Evolutionary conservation across 2,329 filamentous ascomycete species (phyloP).

Genomic region (Acrodontium crateriforme): DNA sequence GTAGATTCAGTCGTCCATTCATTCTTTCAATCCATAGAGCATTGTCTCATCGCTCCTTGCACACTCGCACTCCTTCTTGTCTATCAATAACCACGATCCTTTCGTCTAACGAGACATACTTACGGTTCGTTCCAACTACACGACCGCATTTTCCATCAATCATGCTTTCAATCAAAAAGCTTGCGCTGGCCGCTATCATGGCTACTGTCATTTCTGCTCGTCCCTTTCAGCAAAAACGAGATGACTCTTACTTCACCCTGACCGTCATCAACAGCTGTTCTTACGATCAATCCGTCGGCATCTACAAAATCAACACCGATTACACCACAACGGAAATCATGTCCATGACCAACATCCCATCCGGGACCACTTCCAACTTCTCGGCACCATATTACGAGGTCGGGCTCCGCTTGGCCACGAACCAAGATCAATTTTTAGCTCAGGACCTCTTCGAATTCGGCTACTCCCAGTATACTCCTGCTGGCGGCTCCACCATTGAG

Average conservation of each 20-base stretch:
- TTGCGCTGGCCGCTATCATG: too few relatives aligned
- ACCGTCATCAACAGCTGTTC: slow-evolving; percentile 6
- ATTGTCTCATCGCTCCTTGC: too few relatives aligned
- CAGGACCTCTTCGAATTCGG: slow-evolving; percentile 7
- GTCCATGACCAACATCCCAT: not conserved
- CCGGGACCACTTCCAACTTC: slow-evolving; percentile 2
- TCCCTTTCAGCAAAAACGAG: too few relatives aligned
- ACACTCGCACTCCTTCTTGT: too few relatives aligned
- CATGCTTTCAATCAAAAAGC: too few relatives aligned
- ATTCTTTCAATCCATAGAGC: too few relatives aligned
- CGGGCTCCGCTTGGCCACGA: slow-evolving; percentile 6
- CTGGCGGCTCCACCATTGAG: slow-evolving; percentile 1
- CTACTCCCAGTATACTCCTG: slow-evolving; percentile 5
- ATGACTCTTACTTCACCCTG: slow-evolving; percentile 4
- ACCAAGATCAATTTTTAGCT: slow-evolving; percentile 1
- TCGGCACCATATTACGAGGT: slow-evolving; percentile 3
- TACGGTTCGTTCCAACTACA: too few relatives aligned
- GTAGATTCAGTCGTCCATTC: too few relatives aligned
- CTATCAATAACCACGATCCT: too few relatives aligned
- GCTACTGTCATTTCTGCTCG: too few relatives aligned
- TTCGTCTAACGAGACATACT: too few relatives aligned
- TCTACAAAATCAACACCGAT: slow-evolving; percentile 5
- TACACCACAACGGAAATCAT: slow-evolving; percentile 3
- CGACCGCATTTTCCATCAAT: too few relatives aligned
- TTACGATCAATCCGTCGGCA: slow-evolving; percentile 2